phyloP scores from a whole-genome alignment of 148 eudicot genomes.

The Salicornia ramosissima region DNA sequence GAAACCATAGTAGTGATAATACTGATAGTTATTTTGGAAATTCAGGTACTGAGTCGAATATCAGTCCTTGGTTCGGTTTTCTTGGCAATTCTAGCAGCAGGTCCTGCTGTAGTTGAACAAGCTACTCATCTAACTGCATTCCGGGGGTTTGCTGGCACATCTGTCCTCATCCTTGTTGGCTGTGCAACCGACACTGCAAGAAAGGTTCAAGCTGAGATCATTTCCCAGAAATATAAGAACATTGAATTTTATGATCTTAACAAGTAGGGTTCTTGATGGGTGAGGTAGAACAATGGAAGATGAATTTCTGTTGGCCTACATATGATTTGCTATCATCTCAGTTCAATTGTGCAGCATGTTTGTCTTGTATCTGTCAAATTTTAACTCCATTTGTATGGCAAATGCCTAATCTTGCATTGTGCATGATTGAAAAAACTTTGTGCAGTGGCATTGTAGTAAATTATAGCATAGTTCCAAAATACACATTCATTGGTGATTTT shows the following conservation, averaged over 20 bases:
- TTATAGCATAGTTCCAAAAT: no score
- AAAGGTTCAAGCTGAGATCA: conserved; percentile 92
- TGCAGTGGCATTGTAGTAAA: no score
- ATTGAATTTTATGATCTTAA: conserved; percentile 85
- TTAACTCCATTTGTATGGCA: no score
- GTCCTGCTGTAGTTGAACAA: conserved; percentile 89
- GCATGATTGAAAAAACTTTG: no score
- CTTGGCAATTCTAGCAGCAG: conserved; percentile 89
- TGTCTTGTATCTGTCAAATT: not conserved
- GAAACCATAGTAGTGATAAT: no score
- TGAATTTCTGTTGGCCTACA: not conserved
- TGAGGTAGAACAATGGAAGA: not conserved
- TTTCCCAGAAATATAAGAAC: conserved; percentile 92
- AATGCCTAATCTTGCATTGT: no score
- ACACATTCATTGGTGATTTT: no score
- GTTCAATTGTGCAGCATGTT: not conserved
- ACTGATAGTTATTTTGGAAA: not conserved
- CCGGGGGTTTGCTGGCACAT: conserved; percentile 92
- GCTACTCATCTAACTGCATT: conserved; percentile 86
- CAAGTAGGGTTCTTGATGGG: conserved; percentile 25
- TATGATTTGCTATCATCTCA: not conserved
- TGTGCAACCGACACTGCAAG: conserved; percentile 98
- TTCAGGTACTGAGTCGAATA: conserved; percentile 82
- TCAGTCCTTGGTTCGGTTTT: conserved; percentile 90
- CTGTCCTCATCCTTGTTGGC: conserved; percentile 96